Base-by-base conservation (phyloP, 176 grass and related monocot genomes). In the Cenchrus americanus region DNA sequence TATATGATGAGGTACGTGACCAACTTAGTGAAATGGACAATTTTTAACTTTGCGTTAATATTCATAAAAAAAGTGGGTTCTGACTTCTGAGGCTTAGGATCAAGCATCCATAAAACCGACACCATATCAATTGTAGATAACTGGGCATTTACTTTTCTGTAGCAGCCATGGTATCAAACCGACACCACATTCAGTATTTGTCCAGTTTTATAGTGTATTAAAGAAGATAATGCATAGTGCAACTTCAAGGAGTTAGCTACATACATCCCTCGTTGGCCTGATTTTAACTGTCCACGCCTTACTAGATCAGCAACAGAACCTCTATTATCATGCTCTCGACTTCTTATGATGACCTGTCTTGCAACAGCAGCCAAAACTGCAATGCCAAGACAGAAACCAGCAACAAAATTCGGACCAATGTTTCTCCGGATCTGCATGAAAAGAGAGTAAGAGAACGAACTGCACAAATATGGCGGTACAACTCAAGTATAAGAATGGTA, bases 241-340 rank as follows among this genome's bases (percentile, higher is more conserved):
- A 84, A 79, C 17, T 69, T 61, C 11, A 63, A 85, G 22, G 81
- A 70, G 32, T 44, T 48, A 90, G 13, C n/a, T 85, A 91, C 90
- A 44, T 93, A 94, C 95, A 51, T 90, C 80, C 92, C 91, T 79
- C 93, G 88, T 81, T 88, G 91, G 55, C 92, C 88, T 22, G 93
- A 95, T 87, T 95, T 98, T 79, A 98, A 85, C 62, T 98, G 96
- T 12, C 96, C 96, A 41, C 96, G 93, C 68, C 91, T 94, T 67
- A 98, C 93, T 85, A 98, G 89, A 71, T 94, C 93, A 89, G 96
- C 79, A 55, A 98, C 92, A 78, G 96, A 98, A 68, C 96, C 96
- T 89, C 73, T 92, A 76, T 75, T 82, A 84, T 63, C 79, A 73
- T 77, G 73, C 22, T 81, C 84, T 52, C 22, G 75, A 19, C 30